A percentile compares a stretch with the other conserved stretches of the same genome.
Conservation (phyloP, 768 basidiomycete species). For the Suillus bovinus region DNA sequence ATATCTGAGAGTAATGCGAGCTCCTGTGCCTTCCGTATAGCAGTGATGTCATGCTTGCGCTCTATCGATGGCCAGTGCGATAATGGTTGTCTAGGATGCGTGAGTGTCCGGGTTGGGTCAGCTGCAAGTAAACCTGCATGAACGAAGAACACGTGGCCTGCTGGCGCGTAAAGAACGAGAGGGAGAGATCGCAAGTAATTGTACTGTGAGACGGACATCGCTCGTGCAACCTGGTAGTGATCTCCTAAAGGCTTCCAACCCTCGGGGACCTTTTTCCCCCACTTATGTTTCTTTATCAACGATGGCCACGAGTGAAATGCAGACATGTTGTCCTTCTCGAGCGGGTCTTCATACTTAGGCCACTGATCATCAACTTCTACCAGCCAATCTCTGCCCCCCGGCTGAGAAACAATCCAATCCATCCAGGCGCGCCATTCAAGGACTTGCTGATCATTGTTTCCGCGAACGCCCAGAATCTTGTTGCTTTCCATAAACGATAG, state of each 20-base stretch:
- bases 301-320: slow-evolving; percentile 23
- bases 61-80: slow-evolving; percentile 53
- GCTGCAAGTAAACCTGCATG: slow-evolving; percentile 83
- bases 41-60: slow-evolving; percentile 16
- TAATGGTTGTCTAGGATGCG: slow-evolving; percentile 66
- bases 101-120: slow-evolving; percentile 56
- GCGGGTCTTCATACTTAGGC: slow-evolving; percentile 23
- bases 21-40: slow-evolving; percentile 65
- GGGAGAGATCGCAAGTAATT: slow-evolving; percentile 78
- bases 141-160: slow-evolving; percentile 72
- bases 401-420: slow-evolving; percentile 62
- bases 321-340: slow-evolving; percentile 30
- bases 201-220: slow-evolving; percentile 62
- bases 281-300: slow-evolving; percentile 43
- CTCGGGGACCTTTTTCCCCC: slow-evolving; percentile 57
- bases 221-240: slow-evolving; percentile 75
- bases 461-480: slow-evolving; percentile 79
- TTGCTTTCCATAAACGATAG: slow-evolving; percentile 63
- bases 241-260: slow-evolving; percentile 75
- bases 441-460: slow-evolving; percentile 92
- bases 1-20: slow-evolving; percentile 62
- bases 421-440: slow-evolving; percentile 91
- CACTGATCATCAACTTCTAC: slow-evolving; percentile 46
- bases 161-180: slow-evolving; percentile 70
- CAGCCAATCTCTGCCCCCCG: slow-evolving; percentile 55